Percentiles rank a stretch among this genome's conserved stretches.
Conservation (phyloP, 495 filamentous ascomycete species). For the Cairneyella variabilis region DNA sequence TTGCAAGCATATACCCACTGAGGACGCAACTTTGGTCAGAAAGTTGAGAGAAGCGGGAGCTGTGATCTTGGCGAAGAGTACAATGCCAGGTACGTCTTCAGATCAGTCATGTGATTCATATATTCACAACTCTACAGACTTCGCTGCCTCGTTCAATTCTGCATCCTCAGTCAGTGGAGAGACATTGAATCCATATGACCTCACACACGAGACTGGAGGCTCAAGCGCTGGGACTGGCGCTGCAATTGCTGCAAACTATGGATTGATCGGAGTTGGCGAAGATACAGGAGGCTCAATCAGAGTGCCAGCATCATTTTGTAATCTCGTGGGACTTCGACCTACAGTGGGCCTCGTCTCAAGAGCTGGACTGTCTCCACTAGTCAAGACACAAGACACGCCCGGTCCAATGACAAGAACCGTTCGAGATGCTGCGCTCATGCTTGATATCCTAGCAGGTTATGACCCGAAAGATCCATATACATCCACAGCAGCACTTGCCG, state of each 20-base stretch:
- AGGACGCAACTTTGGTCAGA: constrained; percentile 22
- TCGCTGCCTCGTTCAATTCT: constrained; percentile 17
- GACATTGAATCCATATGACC: constrained; percentile 28
- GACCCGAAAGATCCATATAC: constrained; percentile 30
- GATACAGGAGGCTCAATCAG: constrained; percentile 50
- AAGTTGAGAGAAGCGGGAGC: constrained; percentile 49
- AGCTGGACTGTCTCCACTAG: constrained; percentile 30
- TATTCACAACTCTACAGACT: constrained; percentile 24
- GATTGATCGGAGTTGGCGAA: constrained; percentile 45
- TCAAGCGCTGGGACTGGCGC: constrained; percentile 61
- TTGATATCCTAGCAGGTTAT: constrained; percentile 32
- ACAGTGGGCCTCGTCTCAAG: constrained; percentile 45
- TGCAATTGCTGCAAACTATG: constrained; percentile 47
- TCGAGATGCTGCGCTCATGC: constrained; percentile 33
- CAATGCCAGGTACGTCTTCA: constrained; percentile 41
- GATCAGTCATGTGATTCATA: constrained; percentile 21
- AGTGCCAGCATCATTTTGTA: constrained; percentile 40
- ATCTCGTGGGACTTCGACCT: constrained; percentile 34
- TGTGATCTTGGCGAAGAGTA: constrained; percentile 61
- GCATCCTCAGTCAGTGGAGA: constrained; percentile 30
- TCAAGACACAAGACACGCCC: constrained; percentile 31
- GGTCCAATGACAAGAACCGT: constrained; percentile 35
- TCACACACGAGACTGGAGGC: constrained; percentile 40
- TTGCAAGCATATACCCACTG: constrained; percentile 8
- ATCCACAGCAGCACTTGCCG: constrained; percentile 23